Evolutionary conservation across 2,329 filamentous ascomycete species (phyloP).

Genomic region (Penicillium sp.): DNA sequence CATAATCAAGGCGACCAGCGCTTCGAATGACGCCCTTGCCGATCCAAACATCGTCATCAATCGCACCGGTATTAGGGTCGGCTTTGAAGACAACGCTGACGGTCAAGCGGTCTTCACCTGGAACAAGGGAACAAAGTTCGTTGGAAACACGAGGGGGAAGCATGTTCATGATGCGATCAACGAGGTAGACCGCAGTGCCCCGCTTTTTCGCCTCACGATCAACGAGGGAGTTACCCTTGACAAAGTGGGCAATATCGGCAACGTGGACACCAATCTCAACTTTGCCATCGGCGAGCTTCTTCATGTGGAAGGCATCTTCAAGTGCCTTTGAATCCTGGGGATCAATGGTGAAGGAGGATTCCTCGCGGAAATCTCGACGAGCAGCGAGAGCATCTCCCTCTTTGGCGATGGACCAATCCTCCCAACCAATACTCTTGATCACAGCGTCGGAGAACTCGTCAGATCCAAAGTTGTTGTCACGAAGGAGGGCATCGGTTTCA

Average conservation of each 20-base stretch:
- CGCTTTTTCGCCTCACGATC: slow-evolving; percentile 98
- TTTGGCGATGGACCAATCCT: slow-evolving; percentile 81
- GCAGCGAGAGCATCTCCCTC: slow-evolving; percentile 71
- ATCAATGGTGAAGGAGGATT: slow-evolving; percentile 88
- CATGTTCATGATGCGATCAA: slow-evolving; percentile 83
- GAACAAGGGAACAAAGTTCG: slow-evolving; percentile 80
- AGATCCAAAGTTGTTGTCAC: slow-evolving; percentile 97
- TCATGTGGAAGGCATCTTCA: slow-evolving; percentile 89
- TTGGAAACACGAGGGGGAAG: slow-evolving; percentile 78
- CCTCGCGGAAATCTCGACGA: slow-evolving; percentile 83
- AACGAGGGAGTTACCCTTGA: slow-evolving; percentile 91
- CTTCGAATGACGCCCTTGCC: slow-evolving; percentile 93
- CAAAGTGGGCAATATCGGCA: slow-evolving; percentile 90
- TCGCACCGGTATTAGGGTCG: slow-evolving; percentile 71
- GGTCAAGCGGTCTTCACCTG: slow-evolving; percentile 82
- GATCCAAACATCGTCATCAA: slow-evolving; percentile 86
- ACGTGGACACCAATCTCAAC: slow-evolving; percentile 95
- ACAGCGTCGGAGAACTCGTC: slow-evolving; percentile 98
- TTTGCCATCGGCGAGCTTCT: slow-evolving; percentile 72
- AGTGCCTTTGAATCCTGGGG: slow-evolving; percentile 81
- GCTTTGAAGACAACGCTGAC: slow-evolving; percentile 92
- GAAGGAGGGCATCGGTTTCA: slow-evolving; percentile 91
- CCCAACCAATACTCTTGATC: slow-evolving; percentile 81
- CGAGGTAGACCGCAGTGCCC: slow-evolving; percentile 88
- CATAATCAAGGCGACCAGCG: slow-evolving; percentile 73